Evolutionary conservation across 2,329 filamentous ascomycete genomes (phyloP), one percentile per base, ranked within the genome.

Genomic region (Clarireedia monteithiana): DNA sequence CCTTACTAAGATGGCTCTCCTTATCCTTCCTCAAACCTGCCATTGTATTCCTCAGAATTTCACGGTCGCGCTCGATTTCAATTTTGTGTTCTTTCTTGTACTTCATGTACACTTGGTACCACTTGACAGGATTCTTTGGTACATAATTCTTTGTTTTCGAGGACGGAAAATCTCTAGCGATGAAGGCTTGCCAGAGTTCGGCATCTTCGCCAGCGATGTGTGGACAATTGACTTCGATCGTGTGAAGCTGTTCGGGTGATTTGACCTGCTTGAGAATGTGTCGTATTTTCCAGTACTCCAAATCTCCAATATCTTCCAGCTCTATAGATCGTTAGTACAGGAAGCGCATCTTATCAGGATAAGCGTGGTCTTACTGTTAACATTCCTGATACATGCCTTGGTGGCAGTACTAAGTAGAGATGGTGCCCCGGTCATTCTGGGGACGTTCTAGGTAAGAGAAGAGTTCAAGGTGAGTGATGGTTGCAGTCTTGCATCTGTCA

Each of bases 171-270:
- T 96, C 84, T 48, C 84, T 82, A 51, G 82, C 80, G 70, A 97
- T 94, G 66, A 96, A 81, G 27, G 81, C 79, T 44, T 83, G 72
- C 92, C 92, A 96, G 59, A 92, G 75, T 63, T 91, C 86, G 20
- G 75, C 78, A 40, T 84, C 84, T 55, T 87, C 77, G 39, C 83
- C 82, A 59, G 81, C 76, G 51, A 96, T 78, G 61, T 95, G 89
- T 0, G 90, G 88, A 5, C 85, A 91, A 66, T 84, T 83, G 50
- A 78, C 59, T 72, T 96, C 91, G 57, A 96, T 79, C 56, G 78
- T 67, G 65, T 82, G 85, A 34, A 97, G 82, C 69, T 95, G 91
- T 46, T 79, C 73, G 1, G 91, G 84, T 60, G 80, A 86, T 53
- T 87, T 83, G 55, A 97, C 75, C 56, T 84, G 85, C 51, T 80